Base-by-base conservation (phyloP, 2,329 filamentous ascomycete genomes). In the Claviceps africana region DNA sequence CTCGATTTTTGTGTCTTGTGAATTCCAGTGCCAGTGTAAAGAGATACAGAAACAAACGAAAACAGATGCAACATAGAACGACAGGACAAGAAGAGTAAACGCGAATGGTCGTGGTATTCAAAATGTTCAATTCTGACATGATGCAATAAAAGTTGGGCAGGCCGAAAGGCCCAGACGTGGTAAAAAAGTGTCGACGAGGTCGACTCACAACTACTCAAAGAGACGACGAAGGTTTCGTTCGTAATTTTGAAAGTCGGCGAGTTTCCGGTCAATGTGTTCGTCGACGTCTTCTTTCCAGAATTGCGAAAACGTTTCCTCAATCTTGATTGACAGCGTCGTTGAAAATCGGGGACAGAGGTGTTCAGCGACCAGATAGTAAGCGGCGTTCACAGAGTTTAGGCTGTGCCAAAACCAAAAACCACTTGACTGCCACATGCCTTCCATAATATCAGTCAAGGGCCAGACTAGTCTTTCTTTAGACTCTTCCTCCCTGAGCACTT, bases 401-500 rank as follows among this genome's bases (percentile, higher is more conserved):
- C 42, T 25, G 43, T 47, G 43, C 48, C 52, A 53, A 43, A 53
- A 51, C 52, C 52, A 53, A 7, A 25, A 11, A 42, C 48, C 43
- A 11, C 28, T 31, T 42, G 48, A 53, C 43, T 51, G 48, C 48
- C 43, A 51, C 48, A 47, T 53, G 4, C 51, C 52, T 43, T 51
- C 48, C n/a, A 53, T 48, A 33, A 35, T 51, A 11, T 8, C 33
- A 9, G 44, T 30, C 6, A 53, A 13, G 2, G 52, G 43, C 51
- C 47, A 50, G 13, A 15, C 21, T 6, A 53, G 42, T n/a, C 42
- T 43, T 15, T n/a, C n/a, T 10, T 33, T 53, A 17, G 51, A 33
- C 19, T 57, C 55, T 51, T 60, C 55, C 30, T 57, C 31, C 28
- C 54, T 39, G 8, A 60, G 54, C 15, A 55, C 28, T 17, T 47